phyloP scores from a whole-genome alignment of 2,329 filamentous ascomycete species.

The Neurospora crassa region DNA sequence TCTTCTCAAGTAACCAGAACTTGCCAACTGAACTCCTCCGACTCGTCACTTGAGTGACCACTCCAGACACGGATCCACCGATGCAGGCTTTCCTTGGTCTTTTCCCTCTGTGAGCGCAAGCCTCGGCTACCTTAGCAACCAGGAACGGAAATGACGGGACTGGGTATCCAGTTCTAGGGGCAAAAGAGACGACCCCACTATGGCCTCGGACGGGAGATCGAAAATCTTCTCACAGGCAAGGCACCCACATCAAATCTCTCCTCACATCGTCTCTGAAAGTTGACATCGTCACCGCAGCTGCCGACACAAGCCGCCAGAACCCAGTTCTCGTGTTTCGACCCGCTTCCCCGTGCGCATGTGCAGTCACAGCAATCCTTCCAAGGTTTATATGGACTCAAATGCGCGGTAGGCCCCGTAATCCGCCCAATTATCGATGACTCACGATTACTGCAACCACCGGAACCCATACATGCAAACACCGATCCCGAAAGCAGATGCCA shows the following conservation, averaged over 20 bases:
- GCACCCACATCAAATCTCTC: no score
- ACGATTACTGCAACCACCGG: background rate
- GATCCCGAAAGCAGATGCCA: no score
- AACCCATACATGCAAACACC: no score
- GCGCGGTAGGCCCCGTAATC: background rate
- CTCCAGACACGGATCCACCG: background rate
- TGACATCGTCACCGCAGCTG: background rate
- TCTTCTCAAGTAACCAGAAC: no score
- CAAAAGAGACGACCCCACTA: background rate
- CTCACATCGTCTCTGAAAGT: no score
- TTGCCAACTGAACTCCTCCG: background rate
- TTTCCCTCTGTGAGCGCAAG: background rate
- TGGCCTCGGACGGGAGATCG: background rate
- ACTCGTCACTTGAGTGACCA: background rate
- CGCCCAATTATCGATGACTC: background rate
- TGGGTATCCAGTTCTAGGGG: no score
- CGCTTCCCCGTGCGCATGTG: background rate
- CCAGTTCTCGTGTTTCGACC: background rate
- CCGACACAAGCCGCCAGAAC: background rate
- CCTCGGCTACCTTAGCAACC: background rate
- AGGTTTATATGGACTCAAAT: background rate
- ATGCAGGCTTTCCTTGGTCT: background rate
- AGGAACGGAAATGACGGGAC: background rate
- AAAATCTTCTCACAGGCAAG: background rate
- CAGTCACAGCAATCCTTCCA: background rate